These are phyloP conservation scores for Symbiotaphrina buchneri DNA, from an alignment of 495 filamentous ascomycete genomes.

Conservation along the genomic window DNA sequence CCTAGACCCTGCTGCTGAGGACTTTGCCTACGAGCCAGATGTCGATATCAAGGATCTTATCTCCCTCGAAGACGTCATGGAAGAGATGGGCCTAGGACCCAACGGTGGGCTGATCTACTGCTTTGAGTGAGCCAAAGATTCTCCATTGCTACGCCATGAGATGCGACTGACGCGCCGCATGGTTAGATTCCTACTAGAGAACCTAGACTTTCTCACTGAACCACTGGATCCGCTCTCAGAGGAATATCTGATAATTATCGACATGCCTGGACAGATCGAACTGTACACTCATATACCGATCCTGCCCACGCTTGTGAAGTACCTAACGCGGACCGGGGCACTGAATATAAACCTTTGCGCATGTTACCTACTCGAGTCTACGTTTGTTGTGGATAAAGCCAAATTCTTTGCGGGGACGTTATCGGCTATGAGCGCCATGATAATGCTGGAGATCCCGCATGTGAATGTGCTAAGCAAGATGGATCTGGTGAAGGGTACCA, in stretches of 20 bases:
- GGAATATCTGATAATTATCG: slow-evolving; percentile 89
- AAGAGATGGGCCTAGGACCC: slow-evolving; percentile 78
- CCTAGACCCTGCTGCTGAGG: slow-evolving; percentile 88
- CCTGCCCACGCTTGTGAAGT: slow-evolving; percentile 62
- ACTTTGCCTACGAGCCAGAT: slow-evolving; percentile 78
- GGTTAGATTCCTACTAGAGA: slow-evolving; percentile 60
- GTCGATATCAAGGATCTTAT: slow-evolving; percentile 95
- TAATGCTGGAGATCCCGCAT: slow-evolving; percentile 91
- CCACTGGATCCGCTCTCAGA: slow-evolving; percentile 71
- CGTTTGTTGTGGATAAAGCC: slow-evolving; percentile 81
- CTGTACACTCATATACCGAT: slow-evolving; percentile 95
- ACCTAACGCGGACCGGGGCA: slow-evolving; percentile 54
- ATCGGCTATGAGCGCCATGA: slow-evolving; percentile 94
- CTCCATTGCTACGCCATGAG: background rate
- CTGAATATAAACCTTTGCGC: slow-evolving; percentile 82
- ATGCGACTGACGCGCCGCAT: background rate
- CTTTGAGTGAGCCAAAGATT: slow-evolving; percentile 38
- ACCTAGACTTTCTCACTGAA: slow-evolving; percentile 85
- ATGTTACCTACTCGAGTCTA: slow-evolving; percentile 86
- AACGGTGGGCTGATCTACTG: slow-evolving; percentile 96
- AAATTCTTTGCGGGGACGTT: slow-evolving; percentile 95
- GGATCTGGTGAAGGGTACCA: slow-evolving; percentile 75
- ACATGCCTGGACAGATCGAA: slow-evolving; percentile 98
- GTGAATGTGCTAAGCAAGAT: slow-evolving; percentile 91
- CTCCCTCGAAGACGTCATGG: slow-evolving; percentile 94